Conservation (phyloP, 2,329 filamentous ascomycete genomes). For the Alternaria rosae region DNA sequence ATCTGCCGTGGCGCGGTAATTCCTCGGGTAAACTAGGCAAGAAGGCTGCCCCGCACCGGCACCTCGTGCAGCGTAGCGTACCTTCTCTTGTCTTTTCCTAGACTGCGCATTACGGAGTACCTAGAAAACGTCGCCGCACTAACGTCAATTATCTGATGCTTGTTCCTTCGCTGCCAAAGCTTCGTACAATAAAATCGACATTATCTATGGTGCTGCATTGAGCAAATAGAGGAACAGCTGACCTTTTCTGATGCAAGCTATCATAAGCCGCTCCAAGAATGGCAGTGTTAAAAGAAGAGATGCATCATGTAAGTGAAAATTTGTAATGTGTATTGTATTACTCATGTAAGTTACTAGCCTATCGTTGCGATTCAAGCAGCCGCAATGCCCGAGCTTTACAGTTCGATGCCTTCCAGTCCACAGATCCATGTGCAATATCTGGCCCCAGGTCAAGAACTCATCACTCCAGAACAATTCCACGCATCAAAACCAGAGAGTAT, state of each 20-base stretch:
- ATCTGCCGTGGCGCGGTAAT: background rate
- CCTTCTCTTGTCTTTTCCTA: background rate
- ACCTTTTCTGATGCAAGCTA: background rate
- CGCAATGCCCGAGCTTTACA: slow-evolving; percentile 28
- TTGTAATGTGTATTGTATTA: background rate
- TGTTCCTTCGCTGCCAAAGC: background rate
- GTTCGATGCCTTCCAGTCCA: slow-evolving; percentile 21
- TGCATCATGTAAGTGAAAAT: slow-evolving; percentile 2
- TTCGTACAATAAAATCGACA: background rate
- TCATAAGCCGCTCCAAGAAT: background rate
- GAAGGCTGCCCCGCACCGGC: background rate
- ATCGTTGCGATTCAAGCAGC: slow-evolving; percentile 19
- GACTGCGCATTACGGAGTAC: background rate
- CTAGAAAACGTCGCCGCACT: background rate
- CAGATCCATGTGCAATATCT: slow-evolving; percentile 24
- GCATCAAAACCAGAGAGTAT: slow-evolving; percentile 14
- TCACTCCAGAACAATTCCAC: slow-evolving; percentile 22
- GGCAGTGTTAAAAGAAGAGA: background rate
- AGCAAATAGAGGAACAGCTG: background rate
- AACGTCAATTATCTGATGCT: background rate
- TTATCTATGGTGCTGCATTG: background rate
- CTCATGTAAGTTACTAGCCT: slow-evolving; percentile 15
- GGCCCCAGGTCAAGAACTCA: slow-evolving; percentile 22
- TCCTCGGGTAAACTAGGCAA: background rate
- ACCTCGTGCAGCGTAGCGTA: background rate